phyloP scores from a whole-genome alignment of 2,329 filamentous ascomycete genomes.

The Colletotrichum neosansevieriae region DNA sequence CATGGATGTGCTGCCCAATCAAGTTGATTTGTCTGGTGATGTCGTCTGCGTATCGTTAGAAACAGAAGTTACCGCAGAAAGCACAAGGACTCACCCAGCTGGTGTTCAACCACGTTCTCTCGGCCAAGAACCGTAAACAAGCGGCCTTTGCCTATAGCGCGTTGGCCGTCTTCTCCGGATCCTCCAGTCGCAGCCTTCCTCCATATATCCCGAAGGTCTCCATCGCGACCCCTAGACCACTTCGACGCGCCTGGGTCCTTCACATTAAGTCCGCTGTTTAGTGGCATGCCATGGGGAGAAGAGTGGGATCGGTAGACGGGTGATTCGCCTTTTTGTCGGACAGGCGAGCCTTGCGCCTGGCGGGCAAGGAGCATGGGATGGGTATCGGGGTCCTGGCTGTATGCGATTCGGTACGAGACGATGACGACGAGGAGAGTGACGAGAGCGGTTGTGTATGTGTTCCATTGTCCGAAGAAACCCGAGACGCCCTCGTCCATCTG shows the following conservation, averaged over 20 bases:
- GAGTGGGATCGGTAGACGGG: slow-evolving; percentile 87
- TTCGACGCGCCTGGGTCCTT: slow-evolving; percentile 83
- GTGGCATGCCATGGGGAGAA: slow-evolving; percentile 85
- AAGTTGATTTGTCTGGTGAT: slow-evolving; percentile 89
- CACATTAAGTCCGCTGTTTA: slow-evolving; percentile 83
- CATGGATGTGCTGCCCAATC: slow-evolving; percentile 81
- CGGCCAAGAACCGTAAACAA: slow-evolving; percentile 85
- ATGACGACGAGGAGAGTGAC: slow-evolving; percentile 74
- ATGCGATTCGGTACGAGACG: slow-evolving; percentile 77
- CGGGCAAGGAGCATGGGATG: slow-evolving; percentile 92
- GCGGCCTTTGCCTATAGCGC: slow-evolving; percentile 72
- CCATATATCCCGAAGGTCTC: slow-evolving; percentile 94
- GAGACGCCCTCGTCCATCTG: slow-evolving; percentile 79
- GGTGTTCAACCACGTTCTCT: slow-evolving; percentile 79
- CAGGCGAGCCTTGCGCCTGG: slow-evolving; percentile 81
- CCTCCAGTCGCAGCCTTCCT: slow-evolving; percentile 75
- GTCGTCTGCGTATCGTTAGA: slow-evolving; percentile 62
- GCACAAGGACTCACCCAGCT: slow-evolving; percentile 60
- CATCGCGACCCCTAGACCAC: slow-evolving; percentile 86
- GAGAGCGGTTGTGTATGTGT: slow-evolving; percentile 81
- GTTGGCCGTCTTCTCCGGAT: slow-evolving; percentile 71
- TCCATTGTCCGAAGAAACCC: slow-evolving; percentile 82
- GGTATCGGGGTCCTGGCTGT: slow-evolving; percentile 84
- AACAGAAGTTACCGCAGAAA: neutral
- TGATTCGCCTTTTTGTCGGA: slow-evolving; percentile 87